Percentiles rank a stretch among this genome's conserved stretches.
These are phyloP conservation scores for Pseudocercospora vitis DNA, from an alignment of 2,329 filamentous ascomycete species.

Conservation along the genomic window DNA sequence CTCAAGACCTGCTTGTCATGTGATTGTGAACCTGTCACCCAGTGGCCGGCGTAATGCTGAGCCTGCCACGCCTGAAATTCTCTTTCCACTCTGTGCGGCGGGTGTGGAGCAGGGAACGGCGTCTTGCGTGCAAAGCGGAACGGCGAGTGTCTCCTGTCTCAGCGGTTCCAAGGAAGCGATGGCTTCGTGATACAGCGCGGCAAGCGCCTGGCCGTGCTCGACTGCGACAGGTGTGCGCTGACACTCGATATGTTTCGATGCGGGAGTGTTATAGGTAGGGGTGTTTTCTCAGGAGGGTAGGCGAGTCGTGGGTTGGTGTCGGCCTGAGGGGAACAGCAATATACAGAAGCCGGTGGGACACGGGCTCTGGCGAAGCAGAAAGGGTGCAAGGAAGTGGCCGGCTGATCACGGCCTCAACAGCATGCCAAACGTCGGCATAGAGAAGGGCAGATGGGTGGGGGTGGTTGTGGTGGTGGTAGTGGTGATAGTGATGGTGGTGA, in stretches of 20 bases:
- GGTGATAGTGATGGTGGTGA: too few species aligned
- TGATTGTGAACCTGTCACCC: constrained; percentile 12
- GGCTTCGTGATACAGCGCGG: constrained; percentile 15
- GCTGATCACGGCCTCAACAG: constrained; percentile 3
- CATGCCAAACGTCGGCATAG: background rate
- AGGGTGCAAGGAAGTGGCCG: constrained; percentile 1
- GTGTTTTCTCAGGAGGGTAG: constrained; percentile 15
- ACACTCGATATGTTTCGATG: constrained; percentile 19
- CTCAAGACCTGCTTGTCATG: constrained; percentile 26
- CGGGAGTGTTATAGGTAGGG: constrained; percentile 8
- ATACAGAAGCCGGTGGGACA: constrained; percentile 10
- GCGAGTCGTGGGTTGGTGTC: constrained; percentile 1
- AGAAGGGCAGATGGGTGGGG: too few species aligned
- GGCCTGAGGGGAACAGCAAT: constrained; percentile 6
- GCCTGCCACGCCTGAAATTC: background rate
- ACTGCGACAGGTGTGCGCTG: constrained; percentile 10
- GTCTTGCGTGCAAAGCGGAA: constrained; percentile 5
- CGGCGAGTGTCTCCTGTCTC: constrained; percentile 19
- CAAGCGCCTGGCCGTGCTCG: constrained; percentile 7
- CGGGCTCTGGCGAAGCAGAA: constrained; percentile 18
- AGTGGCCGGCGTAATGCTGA: constrained; percentile 1
- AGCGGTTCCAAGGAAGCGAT: constrained; percentile 8
- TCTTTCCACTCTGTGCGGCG: constrained; percentile 6
- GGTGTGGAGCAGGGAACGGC: constrained; percentile 9
- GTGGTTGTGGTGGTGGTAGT: too few species aligned